Evolutionary conservation across 768 basidiomycete genomes (phyloP).

Genomic region (Candolleomyces eurysporus): DNA sequence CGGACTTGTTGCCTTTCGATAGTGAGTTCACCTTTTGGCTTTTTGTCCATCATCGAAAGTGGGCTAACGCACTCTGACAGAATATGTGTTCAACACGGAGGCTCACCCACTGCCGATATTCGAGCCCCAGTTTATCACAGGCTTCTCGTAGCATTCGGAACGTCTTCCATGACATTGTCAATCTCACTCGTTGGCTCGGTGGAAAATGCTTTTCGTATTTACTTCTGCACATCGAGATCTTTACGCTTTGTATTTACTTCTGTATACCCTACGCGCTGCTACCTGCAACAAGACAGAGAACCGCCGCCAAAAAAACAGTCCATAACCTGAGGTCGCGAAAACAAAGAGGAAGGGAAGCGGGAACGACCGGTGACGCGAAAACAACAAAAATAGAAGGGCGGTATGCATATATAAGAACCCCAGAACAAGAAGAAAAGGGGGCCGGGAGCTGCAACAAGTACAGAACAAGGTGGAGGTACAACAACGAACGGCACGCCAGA

Average conservation of each 20-base stretch:
- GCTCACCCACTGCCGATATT: slow-evolving; percentile 40
- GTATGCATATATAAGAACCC: too few species aligned
- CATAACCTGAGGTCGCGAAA: neutral
- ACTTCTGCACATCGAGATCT: too few species aligned
- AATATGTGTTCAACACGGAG: slow-evolving; percentile 92
- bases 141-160: neutral
- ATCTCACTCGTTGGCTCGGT: too few species aligned
- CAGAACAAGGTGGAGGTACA: neutral
- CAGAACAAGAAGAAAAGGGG: neutral
- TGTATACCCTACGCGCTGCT: too few species aligned
- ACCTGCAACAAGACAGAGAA: too few species aligned
- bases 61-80: slow-evolving; percentile 29
- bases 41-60: neutral
- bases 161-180: too few species aligned
- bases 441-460: neutral
- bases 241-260: too few species aligned
- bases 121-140: slow-evolving; percentile 17
- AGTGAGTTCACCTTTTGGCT: slow-evolving; percentile 46
- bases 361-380: neutral
- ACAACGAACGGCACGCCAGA: neutral
- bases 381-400: too few species aligned
- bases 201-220: too few species aligned
- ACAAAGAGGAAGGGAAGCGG: neutral
- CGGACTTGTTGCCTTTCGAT: slow-evolving; percentile 65
- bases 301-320: too few species aligned